Evolutionary conservation across 306 rosid genomes (phyloP), one percentile per base, ranked within the genome.

Genomic region (Cucurbita pepo): DNA sequence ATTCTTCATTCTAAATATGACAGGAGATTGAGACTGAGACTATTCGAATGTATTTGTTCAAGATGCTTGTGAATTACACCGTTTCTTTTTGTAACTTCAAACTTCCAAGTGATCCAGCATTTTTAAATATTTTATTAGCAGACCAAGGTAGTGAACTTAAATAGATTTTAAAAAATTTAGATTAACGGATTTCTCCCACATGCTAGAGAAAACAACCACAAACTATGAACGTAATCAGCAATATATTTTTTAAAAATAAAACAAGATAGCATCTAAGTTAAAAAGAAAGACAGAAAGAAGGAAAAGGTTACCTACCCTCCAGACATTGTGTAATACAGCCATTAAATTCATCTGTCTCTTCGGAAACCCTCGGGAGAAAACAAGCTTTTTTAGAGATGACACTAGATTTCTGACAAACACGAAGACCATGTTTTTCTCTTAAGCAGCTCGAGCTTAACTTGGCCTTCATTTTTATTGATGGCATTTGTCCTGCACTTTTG

Each of bases 401-500:
- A 79, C 81, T 82, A 50, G 97, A 87, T 70, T 87, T 93, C 5
- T 85, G 83, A 83, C 95, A 90, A 19, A 86, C 84, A 57, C 81
- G 95, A 78, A 90, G 89, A 79, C 89, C 90, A 73, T 83, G 75
- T 81, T 80, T 90, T 76, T 90, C 98, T 79, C 80, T 84, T 81
- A 94, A 79, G 85, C 94, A 87, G 80, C 83, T 79, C 53, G 55
- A 82, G 80, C 88, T 82, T 83, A 84, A 86, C 79, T 94, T 87
- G 83, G 90, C 84, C 94, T 94, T 89, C 98, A 90, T 93, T 80
- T 87, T 90, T 77, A 90, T 64, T 75, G 94, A 93, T 89, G 98
- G 98, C 98, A 93, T 93, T 93, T 87, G 98, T 75, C 82, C 88
- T 85, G 75, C 50, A 76, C 84, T 83, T 81, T 69, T 69, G 80